Evolutionary conservation across 306 rosid genomes (phyloP).

Genomic region (Adenanthera pavonina): DNA sequence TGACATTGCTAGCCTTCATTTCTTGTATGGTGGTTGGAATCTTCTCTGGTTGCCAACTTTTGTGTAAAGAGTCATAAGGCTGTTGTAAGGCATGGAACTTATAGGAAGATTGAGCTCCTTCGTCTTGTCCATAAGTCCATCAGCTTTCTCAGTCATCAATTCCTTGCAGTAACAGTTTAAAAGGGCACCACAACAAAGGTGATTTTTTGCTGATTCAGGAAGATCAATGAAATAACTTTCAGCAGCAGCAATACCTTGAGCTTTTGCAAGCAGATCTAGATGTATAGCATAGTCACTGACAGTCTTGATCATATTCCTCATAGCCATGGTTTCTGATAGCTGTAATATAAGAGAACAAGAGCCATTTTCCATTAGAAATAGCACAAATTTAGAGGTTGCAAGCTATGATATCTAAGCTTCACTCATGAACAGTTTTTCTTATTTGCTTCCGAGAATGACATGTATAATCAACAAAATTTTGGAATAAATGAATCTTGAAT

Average conservation of each 20-base stretch:
- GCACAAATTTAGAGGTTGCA: neutral
- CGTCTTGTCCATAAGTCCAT: slow-evolving; percentile 84
- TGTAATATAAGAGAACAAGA: slow-evolving; percentile 33
- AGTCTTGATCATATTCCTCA: slow-evolving; percentile 82
- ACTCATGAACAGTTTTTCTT: neutral
- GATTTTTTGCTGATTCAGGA: slow-evolving; percentile 79
- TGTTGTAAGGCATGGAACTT: slow-evolving; percentile 73
- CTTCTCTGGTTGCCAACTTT: slow-evolving; percentile 68
- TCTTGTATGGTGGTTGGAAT: slow-evolving; percentile 71
- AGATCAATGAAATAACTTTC: slow-evolving; percentile 77
- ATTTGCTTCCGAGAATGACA: neutral
- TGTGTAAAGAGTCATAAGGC: slow-evolving; percentile 84
- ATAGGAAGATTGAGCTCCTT: slow-evolving; percentile 80
- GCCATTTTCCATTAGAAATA: slow-evolving; percentile 3
- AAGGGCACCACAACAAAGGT: slow-evolving; percentile 82
- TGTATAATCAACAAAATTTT: neutral
- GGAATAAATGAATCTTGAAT: slow-evolving; percentile 15
- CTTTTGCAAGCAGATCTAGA: slow-evolving; percentile 82
- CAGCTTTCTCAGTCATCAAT: slow-evolving; percentile 77
- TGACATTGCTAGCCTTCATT: slow-evolving; percentile 67
- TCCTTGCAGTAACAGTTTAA: slow-evolving; percentile 96
- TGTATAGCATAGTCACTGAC: slow-evolving; percentile 88
- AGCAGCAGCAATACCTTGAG: slow-evolving; percentile 71
- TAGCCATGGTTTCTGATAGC: slow-evolving; percentile 82
- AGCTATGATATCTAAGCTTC: neutral